Conservation (phyloP, 148 eudicot species). For the Camellia japonica region DNA sequence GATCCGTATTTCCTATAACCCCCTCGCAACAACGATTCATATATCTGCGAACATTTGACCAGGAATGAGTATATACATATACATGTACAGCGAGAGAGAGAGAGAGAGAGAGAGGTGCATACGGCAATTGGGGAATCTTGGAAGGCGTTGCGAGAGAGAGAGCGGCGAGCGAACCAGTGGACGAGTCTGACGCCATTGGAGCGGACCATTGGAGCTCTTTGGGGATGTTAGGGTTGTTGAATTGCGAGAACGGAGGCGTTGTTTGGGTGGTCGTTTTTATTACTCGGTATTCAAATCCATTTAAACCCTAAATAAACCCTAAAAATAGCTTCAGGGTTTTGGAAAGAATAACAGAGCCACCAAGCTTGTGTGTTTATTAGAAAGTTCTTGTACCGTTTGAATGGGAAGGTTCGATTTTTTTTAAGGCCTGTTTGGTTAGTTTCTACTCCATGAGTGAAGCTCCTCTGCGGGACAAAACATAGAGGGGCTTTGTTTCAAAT, state of each 20-base stretch:
- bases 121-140: conserved; percentile 1
- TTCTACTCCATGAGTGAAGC: no score
- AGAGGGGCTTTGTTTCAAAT: no score
- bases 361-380: background rate
- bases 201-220: conserved; percentile 30
- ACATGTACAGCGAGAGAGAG: background rate
- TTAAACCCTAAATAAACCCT: conserved; percentile 3
- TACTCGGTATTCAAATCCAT: background rate
- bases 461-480: no score
- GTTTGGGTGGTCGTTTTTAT: background rate
- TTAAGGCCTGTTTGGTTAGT: no score
- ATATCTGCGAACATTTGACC: conserved; percentile 33
- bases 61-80: background rate
- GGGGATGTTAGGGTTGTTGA: background rate
- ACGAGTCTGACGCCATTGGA: conserved; percentile 33
- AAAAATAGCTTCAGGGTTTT: background rate
- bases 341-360: background rate
- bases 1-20: conserved; percentile 38
- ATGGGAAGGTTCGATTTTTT: no score
- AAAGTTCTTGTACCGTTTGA: background rate
- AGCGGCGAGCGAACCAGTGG: conserved; percentile 23
- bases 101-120: background rate
- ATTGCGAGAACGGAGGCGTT: background rate
- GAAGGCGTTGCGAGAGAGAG: conserved; percentile 18
- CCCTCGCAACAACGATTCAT: conserved; percentile 28